Percentiles rank a stretch among this genome's conserved stretches.
phyloP scores from a whole-genome alignment of 2,329 filamentous ascomycete genomes.

The Talaromyces sp. region DNA sequence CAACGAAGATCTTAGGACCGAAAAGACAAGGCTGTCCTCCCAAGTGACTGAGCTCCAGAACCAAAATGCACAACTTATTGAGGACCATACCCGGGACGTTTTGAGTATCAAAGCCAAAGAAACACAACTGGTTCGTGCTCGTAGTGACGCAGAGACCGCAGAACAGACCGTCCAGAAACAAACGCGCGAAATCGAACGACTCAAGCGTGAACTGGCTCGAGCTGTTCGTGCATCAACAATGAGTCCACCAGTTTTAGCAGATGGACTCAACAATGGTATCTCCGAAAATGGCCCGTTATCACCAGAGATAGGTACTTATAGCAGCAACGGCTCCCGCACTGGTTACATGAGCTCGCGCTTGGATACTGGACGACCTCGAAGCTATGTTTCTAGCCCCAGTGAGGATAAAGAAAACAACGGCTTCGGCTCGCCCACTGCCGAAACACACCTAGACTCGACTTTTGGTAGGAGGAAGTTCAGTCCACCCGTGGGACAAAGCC shows the following conservation, averaged over 20 bases:
- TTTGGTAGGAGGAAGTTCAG: conserved; percentile 43
- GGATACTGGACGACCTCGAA: conserved; percentile 40
- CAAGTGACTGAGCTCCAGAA: conserved; percentile 94
- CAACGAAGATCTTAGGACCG: conserved; percentile 75
- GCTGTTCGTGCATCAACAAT: conserved; percentile 40
- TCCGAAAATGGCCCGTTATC: conserved; percentile 50
- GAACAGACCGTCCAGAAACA: conserved; percentile 82
- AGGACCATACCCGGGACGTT: conserved; percentile 93
- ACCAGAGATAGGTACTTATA: conserved; percentile 33
- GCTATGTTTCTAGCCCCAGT: conserved; percentile 53
- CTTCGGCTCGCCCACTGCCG: conserved; percentile 36
- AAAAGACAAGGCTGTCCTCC: conserved; percentile 74
- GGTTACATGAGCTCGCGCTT: conserved; percentile 39
- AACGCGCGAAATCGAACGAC: conserved; percentile 80
- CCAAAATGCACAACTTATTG: conserved; percentile 92
- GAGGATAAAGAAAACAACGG: conserved; percentile 70
- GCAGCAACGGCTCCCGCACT: conserved; percentile 29
- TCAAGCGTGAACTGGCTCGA: conserved; percentile 76
- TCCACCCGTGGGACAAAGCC: conserved; percentile 37
- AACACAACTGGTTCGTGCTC: conserved; percentile 87
- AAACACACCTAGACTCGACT: conserved; percentile 23
- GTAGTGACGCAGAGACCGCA: conserved; percentile 83
- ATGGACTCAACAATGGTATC: conserved; percentile 52
- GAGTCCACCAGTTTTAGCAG: conserved; percentile 37
- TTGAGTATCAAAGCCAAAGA: conserved; percentile 98